These are phyloP conservation scores for Tirmania nivea DNA, from an alignment of 495 filamentous ascomycete species.

Conservation along the genomic window DNA sequence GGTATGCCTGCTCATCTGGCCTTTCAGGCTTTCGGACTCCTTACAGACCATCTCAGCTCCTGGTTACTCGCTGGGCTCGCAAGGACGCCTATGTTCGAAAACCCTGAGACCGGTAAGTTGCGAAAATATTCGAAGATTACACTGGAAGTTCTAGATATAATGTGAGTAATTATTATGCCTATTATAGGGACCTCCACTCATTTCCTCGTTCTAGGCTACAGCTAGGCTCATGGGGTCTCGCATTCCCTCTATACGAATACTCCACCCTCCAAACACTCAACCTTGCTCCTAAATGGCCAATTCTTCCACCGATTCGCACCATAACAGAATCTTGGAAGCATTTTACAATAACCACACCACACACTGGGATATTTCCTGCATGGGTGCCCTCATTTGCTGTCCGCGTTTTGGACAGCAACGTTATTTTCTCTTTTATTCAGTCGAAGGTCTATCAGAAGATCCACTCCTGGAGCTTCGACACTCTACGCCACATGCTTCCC, in stretches of 20 bases:
- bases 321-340: not conserved
- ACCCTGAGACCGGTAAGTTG: conserved; percentile 11
- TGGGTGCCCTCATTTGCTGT: conserved; percentile 5
- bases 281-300: conserved; percentile 9
- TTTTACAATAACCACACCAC: too few species aligned
- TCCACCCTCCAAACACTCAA: conserved; percentile 15
- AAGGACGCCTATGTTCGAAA: conserved; percentile 9
- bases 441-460: conserved; percentile 7
- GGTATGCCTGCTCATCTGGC: conserved; percentile 18
- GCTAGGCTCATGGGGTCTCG: conserved; percentile 13
- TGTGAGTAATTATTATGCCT: not conserved
- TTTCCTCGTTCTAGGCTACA: conserved; percentile 5
- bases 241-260: conserved; percentile 18
- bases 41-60: conserved; percentile 11
- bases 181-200: too few species aligned
- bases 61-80: conserved; percentile 11
- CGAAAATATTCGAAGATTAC: conserved; percentile 4
- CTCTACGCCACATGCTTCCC: conserved; percentile 9
- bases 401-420: conserved; percentile 9
- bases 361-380: conserved; percentile 6
- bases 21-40: conserved; percentile 12
- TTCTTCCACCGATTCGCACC: conserved; percentile 12
- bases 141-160: conserved; percentile 3
- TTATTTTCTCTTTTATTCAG: conserved; percentile 14
- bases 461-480: not conserved